Percentiles rank a stretch among this genome's conserved stretches.
phyloP scores from a whole-genome alignment of 2,329 filamentous ascomycete genomes.

The Ceratocystis lukuohia region DNA sequence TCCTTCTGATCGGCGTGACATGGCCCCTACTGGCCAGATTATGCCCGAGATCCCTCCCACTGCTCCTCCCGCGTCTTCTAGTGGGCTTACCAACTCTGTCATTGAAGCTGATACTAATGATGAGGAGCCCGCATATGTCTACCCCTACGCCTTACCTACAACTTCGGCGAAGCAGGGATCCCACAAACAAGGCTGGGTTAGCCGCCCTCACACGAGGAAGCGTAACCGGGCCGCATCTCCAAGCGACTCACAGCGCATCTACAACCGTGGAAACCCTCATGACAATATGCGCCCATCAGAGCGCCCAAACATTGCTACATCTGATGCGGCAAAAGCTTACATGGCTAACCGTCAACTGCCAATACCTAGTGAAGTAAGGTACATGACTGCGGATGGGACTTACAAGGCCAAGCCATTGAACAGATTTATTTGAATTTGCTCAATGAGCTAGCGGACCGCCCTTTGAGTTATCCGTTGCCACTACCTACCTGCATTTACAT shows the following conservation, averaged over 20 bases:
- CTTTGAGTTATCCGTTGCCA: not conserved
- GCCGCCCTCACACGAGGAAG: conserved; percentile 1
- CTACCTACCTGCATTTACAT: not conserved
- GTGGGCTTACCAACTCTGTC: not conserved
- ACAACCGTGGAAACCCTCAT: conserved; percentile 3
- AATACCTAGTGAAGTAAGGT: not conserved
- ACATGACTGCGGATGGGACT: conserved; percentile 9
- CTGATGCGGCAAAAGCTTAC: not conserved
- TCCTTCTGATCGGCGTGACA: not conserved
- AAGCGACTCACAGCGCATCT: not conserved
- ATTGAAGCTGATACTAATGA: conserved; percentile 12
- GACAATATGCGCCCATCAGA: not conserved
- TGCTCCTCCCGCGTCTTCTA: not conserved
- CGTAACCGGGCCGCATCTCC: conserved; percentile 9
- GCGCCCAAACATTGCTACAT: not conserved
- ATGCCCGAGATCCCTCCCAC: conserved; percentile 14
- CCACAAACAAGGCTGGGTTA: not conserved
- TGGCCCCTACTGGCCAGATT: not conserved
- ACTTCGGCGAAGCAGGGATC: not conserved
- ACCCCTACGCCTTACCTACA: not conserved
- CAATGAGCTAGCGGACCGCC: not conserved
- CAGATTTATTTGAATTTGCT: not conserved
- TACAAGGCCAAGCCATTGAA: conserved; percentile 8
- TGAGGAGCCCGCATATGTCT: not conserved
- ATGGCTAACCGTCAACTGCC: not conserved